A percentile compares a stretch with the other conserved stretches of the same genome.
These are phyloP conservation scores for Catenaria anguillulae DNA, from an alignment of 371 early-diverging fungal genomes.

Conservation along the genomic window DNA sequence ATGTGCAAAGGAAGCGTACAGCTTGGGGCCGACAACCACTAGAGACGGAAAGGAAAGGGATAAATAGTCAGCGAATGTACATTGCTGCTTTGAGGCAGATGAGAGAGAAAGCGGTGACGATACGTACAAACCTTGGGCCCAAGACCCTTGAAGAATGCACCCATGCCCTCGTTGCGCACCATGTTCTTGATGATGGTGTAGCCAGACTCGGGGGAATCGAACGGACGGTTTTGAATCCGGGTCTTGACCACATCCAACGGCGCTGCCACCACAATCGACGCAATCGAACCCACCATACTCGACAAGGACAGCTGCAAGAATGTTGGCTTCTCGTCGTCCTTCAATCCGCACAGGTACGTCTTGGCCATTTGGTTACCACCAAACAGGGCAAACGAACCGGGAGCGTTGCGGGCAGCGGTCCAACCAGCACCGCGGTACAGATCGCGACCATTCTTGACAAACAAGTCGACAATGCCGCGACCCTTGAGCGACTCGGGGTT, in stretches of 20 bases:
- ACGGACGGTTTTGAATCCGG: conserved; percentile 87
- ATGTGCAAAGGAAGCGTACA: conserved; percentile 16
- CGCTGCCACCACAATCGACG: conserved; percentile 86
- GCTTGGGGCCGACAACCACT: conserved; percentile 81
- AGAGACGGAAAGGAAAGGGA: conserved; percentile 13
- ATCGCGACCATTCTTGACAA: conserved; percentile 78
- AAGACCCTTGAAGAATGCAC: conserved; percentile 94
- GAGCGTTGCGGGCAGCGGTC: conserved; percentile 97
- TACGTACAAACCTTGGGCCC: conserved; percentile 65
- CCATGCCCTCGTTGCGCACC: conserved; percentile 78
- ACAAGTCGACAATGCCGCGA: conserved; percentile 60
- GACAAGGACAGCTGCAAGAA: conserved; percentile 93
- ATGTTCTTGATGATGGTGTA: conserved; percentile 67
- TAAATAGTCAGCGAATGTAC: conserved; percentile 5
- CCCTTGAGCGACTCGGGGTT: conserved; percentile 80
- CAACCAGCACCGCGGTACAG: conserved; percentile 91
- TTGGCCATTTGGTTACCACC: conserved; percentile 91
- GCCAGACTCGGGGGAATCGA: conserved; percentile 77
- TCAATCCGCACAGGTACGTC: conserved; percentile 72
- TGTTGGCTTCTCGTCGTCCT: conserved; percentile 85
- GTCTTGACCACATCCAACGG: conserved; percentile 96
- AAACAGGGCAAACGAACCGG: conserved; percentile 93
- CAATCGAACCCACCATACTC: conserved; percentile 89
- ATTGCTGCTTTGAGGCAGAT: conserved; percentile 3
- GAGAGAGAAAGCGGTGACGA: conserved; percentile 11